Evolutionary conservation across 768 basidiomycete species (phyloP), one percentile per base, ranked within the genome.

Genomic region (Rhizopogon vulgaris): DNA sequence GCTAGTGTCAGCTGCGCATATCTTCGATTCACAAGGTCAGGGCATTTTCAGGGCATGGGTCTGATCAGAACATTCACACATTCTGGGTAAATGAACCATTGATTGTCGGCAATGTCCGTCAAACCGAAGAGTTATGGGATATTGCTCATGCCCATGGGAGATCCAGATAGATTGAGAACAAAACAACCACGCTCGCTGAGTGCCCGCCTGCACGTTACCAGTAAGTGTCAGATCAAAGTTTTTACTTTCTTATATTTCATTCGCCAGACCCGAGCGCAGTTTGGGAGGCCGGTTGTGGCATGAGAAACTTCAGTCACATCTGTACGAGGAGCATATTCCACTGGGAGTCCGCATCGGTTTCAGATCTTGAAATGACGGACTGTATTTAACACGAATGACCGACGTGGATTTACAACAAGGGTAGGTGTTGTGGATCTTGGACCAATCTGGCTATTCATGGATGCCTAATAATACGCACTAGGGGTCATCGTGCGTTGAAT

Each of bases 251-350:
- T 18, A 51, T 27, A 24, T 51, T 34, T 30, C 18, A 46, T 48
- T 27, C 45, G 30, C 34, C 41, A 50, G 49, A 41, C 43, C 53
- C 38, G 24, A 53, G 48, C 14, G 48, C 49, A 40, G 48, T 41
- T 38, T 28, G 38, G 30, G 49, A 51, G 37, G 49, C 34, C 14
- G 28, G 22, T 30, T 18, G 32, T 57, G 56, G 50, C 60, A 60
- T 60, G 63, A 63, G 63, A 65, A 64, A 30, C 36, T 40, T 56
- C 59, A 46, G 10, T 34, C 15, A n/a, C n/a, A 34, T 22, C 45
- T 46, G 18, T 32, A 9, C 32, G 45, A 32, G 18, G 14, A 46
- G 8, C 30, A 46, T 34, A 24, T 34, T 46, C 36, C 45, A 15
- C 45, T 46, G 18, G 30, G 10, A 18, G 45, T 34, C 8, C 5